A percentile compares a stretch with the other conserved stretches of the same genome.
Evolutionary conservation across 1,139 yeast genomes (phyloP).

Genomic region (Saccharomycopsis crataegensis): DNA sequence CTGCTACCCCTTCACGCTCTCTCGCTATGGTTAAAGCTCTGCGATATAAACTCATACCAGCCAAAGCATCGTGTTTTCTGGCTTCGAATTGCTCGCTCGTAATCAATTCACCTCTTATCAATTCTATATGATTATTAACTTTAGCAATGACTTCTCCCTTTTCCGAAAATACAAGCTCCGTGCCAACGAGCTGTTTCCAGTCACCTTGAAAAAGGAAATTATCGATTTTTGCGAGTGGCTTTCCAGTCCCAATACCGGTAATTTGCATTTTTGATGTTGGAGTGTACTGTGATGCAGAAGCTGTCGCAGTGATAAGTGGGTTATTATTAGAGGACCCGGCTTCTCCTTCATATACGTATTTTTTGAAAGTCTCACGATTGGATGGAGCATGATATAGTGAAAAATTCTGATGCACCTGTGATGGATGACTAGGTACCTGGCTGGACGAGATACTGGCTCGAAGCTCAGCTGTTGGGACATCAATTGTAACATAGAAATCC

Average conservation of each 20-base stretch:
- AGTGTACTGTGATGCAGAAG: neutral
- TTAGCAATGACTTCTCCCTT: conserved; percentile 39
- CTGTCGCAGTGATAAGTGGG: neutral
- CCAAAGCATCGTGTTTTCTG: neutral
- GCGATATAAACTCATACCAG: neutral
- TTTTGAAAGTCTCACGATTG: too few relatives aligned
- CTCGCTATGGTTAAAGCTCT: conserved; percentile 6
- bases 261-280: conserved; percentile 38
- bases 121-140: conserved; percentile 8
- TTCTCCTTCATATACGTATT: too few relatives aligned
- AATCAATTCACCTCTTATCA: conserved; percentile 12
- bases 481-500: conserved; percentile 27
- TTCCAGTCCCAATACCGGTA: conserved; percentile 43
- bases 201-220: conserved; percentile 58
- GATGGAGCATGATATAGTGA: neutral
- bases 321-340: neutral
- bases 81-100: conserved; percentile 2
- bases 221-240: conserved; percentile 49
- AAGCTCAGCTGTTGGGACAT: conserved; percentile 23
- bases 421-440: neutral
- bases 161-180: conserved; percentile 63
- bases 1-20: neutral
- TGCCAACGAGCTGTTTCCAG: conserved; percentile 78
- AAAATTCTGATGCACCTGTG: neutral
- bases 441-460: neutral